Conservation (phyloP, 345 rosid species). For the Erucastrum elatum region DNA sequence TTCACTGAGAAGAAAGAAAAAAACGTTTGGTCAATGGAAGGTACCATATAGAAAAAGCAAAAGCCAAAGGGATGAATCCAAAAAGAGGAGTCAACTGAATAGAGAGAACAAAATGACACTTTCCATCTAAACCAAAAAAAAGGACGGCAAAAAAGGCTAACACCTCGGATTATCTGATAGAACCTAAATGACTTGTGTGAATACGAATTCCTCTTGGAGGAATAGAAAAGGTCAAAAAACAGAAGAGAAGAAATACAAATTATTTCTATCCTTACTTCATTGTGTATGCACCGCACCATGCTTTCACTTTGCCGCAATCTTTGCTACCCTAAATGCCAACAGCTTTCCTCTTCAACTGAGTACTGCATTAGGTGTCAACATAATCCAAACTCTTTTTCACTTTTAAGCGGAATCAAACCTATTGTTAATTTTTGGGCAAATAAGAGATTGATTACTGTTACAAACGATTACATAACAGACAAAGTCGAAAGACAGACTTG, state of each 20-base stretch:
- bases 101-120: neutral
- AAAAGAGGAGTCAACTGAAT: neutral
- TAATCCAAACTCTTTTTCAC: neutral
- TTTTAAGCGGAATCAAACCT: too few relatives aligned
- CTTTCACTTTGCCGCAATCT: conserved; percentile 66
- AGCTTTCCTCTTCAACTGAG: conserved; percentile 61
- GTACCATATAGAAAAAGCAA: neutral
- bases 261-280: conserved; percentile 49
- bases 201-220: neutral
- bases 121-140: neutral
- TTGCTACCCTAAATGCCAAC: conserved; percentile 77
- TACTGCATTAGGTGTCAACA: conserved; percentile 16
- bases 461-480: neutral
- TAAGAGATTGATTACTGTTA: neutral
- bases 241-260: neutral
- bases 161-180: neutral
- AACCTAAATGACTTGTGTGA: neutral
- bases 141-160: neutral
- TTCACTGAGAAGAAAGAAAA: neutral
- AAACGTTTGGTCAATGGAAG: neutral
- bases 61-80: neutral
- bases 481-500: neutral
- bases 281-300: conserved; percentile 62
- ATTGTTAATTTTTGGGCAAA: too few relatives aligned
- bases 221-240: neutral